phyloP scores from a whole-genome alignment of 345 rosid genomes.

The Eutrema yunnanense region DNA sequence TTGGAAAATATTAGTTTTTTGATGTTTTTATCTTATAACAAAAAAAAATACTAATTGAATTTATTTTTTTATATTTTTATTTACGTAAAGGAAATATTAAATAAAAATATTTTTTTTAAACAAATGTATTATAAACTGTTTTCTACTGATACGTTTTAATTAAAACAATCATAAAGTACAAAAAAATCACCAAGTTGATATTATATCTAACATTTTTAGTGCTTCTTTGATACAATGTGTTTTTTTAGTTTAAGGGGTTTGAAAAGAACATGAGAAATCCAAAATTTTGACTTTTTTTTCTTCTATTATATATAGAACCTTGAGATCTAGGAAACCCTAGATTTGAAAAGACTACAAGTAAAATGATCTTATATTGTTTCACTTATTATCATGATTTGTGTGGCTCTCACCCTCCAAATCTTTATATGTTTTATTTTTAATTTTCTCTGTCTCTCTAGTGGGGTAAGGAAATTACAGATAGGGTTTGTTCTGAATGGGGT shows the following conservation, averaged over 20 bases:
- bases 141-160: background rate
- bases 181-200: background rate
- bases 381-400: slow-evolving; percentile 23
- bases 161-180: background rate
- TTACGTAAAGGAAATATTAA: background rate
- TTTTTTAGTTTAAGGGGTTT: background rate
- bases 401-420: slow-evolving; percentile 23
- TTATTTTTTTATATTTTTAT: background rate
- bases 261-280: slow-evolving; percentile 18
- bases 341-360: slow-evolving; percentile 26
- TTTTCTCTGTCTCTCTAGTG: slow-evolving; percentile 18
- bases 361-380: slow-evolving; percentile 15
- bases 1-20: background rate
- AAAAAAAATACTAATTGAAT: background rate
- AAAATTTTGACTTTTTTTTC: slow-evolving; percentile 23
- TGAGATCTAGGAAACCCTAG: slow-evolving; percentile 30
- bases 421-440: background rate
- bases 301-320: slow-evolving; percentile 5
- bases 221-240: background rate
- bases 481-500: slow-evolving; percentile 29
- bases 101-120: background rate
- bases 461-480: slow-evolving; percentile 26
- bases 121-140: background rate
- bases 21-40: background rate
- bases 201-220: background rate